Evolutionary conservation across 176 grass and related monocot species (phyloP).

Genomic region (Saccharum officinarum): DNA sequence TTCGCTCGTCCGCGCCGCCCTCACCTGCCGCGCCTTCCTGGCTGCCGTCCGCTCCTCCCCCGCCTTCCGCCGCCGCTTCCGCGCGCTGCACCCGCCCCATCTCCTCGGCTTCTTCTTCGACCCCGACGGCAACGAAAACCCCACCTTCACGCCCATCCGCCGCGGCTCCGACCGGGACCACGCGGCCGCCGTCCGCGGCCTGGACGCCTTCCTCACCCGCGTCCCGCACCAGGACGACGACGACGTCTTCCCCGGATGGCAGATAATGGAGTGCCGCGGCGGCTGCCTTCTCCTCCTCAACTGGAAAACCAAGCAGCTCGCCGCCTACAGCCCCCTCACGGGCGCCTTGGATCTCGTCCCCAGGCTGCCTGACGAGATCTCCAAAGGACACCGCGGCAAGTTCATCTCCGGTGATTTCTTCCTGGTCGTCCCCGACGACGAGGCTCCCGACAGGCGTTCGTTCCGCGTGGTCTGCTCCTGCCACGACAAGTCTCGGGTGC

Average conservation of each 20-base stretch:
- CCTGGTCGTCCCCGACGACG: background rate
- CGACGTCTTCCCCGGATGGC: background rate
- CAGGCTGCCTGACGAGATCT: background rate
- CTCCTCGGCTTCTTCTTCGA: background rate
- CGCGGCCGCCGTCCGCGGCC: slow-evolving; percentile 8
- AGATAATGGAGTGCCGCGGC: background rate
- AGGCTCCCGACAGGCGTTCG: background rate
- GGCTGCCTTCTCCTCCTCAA: background rate
- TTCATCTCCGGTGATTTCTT: background rate
- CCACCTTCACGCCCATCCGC: background rate
- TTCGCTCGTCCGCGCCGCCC: background rate
- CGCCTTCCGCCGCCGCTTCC: background rate
- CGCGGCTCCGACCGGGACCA: slow-evolving; percentile 3
- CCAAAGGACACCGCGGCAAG: background rate
- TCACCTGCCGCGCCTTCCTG: background rate
- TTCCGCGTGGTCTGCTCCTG: background rate
- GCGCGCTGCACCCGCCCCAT: background rate
- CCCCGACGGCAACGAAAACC: background rate
- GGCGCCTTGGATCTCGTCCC: background rate
- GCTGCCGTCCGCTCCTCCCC: background rate
- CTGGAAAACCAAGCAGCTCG: background rate
- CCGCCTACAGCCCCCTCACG: background rate
- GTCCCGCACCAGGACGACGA: background rate
- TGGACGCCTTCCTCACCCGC: background rate
- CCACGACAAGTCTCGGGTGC: background rate